A percentile compares a stretch with the other conserved stretches of the same genome.
Evolutionary conservation across 805 yeast species (phyloP).

Genomic region (Maudiozyma serrabonitensis): DNA sequence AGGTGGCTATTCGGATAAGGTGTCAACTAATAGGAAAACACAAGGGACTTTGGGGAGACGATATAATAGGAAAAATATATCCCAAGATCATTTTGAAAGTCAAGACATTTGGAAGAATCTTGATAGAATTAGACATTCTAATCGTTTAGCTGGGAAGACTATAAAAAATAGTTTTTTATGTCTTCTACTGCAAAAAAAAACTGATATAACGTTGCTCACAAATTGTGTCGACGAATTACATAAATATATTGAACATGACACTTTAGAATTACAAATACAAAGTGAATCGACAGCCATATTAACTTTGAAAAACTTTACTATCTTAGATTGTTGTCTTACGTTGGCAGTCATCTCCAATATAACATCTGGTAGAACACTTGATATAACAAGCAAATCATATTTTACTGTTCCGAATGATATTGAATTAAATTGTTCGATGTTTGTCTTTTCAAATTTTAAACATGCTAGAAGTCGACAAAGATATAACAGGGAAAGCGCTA

Average conservation of each 20-base stretch:
- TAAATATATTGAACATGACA: slow-evolving; percentile 11
- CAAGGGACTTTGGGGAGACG: neutral
- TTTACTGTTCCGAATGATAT: slow-evolving; percentile 10
- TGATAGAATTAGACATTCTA: slow-evolving; percentile 12
- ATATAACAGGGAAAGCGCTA: neutral
- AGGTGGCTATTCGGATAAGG: neutral
- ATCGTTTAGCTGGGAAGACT: slow-evolving; percentile 4
- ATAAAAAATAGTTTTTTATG: slow-evolving; percentile 15
- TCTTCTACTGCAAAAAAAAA: slow-evolving; percentile 4
- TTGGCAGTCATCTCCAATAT: slow-evolving; percentile 12
- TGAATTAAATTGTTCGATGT: slow-evolving; percentile 12
- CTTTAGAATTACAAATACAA: slow-evolving; percentile 5
- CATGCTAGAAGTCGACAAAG: neutral
- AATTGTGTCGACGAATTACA: slow-evolving; percentile 10
- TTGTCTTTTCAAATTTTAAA: slow-evolving; percentile 10
- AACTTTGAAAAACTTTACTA: slow-evolving; percentile 10
- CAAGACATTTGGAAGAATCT: slow-evolving; percentile 22
- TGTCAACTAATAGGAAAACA: neutral
- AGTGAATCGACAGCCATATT: slow-evolving; percentile 1
- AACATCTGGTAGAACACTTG: slow-evolving; percentile 9
- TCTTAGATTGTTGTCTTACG: slow-evolving; percentile 17
- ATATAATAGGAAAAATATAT: neutral
- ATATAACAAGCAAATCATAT: slow-evolving; percentile 5
- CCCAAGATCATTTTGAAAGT: slow-evolving; percentile 6
- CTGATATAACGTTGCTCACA: slow-evolving; percentile 1